Conservation (phyloP, 805 yeast species). For the Candida nanaspora region DNA sequence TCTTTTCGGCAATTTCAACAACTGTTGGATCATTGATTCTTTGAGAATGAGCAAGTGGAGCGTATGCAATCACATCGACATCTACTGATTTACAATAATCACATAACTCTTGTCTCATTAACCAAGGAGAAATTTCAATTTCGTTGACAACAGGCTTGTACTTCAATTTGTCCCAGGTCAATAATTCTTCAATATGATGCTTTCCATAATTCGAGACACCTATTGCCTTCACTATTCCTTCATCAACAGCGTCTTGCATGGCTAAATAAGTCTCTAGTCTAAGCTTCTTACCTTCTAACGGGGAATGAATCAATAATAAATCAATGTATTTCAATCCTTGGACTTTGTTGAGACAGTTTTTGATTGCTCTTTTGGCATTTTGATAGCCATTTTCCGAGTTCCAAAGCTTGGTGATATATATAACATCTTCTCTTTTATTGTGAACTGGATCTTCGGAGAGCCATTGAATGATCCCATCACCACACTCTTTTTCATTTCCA, state of each 20-base stretch:
- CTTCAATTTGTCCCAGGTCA: conserved; percentile 46
- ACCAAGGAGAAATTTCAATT: conserved; percentile 81
- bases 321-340: conserved; percentile 62
- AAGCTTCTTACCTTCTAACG: conserved; percentile 36
- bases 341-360: conserved; percentile 45
- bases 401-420: conserved; percentile 72
- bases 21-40: conserved; percentile 51
- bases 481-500: conserved; percentile 42
- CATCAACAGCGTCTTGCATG: conserved; percentile 62
- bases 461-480: conserved; percentile 38
- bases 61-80: conserved; percentile 65
- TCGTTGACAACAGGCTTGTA: conserved; percentile 71
- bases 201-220: conserved; percentile 76
- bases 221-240: conserved; percentile 52
- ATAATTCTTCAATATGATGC: conserved; percentile 51
- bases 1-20: conserved; percentile 38
- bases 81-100: conserved; percentile 49
- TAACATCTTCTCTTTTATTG: conserved; percentile 43
- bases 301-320: conserved; percentile 60
- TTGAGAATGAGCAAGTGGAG: conserved; percentile 63
- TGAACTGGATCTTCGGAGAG: conserved; percentile 26
- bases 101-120: conserved; percentile 58
- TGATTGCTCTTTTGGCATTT: conserved; percentile 51
- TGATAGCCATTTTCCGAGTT: conserved; percentile 54
- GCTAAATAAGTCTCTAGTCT: conserved; percentile 65